Evolutionary conservation across 2,329 filamentous ascomycete genomes (phyloP).

Genomic region (Xylaria sp.): DNA sequence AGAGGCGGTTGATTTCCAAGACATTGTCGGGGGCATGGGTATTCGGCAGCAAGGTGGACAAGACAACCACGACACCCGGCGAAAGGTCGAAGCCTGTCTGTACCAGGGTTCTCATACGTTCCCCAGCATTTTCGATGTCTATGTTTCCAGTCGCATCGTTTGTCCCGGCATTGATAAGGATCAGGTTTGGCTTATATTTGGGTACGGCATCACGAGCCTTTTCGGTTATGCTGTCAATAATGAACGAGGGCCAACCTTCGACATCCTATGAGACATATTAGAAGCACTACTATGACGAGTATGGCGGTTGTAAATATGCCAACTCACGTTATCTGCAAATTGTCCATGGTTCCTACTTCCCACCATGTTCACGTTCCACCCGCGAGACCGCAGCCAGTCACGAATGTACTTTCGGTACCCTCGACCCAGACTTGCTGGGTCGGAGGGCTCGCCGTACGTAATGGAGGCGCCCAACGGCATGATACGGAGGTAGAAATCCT

Average conservation of each 20-base stretch:
- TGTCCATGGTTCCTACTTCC: slow-evolving; percentile 10
- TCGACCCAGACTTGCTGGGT: background rate
- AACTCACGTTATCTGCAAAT: slow-evolving; percentile 10
- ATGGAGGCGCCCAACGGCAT: background rate
- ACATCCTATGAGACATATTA: slow-evolving; percentile 8
- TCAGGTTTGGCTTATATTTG: slow-evolving; percentile 14
- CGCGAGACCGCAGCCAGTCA: slow-evolving; percentile 1
- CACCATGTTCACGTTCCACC: slow-evolving; percentile 29
- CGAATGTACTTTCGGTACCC: slow-evolving; percentile 10
- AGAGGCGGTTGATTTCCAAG: background rate
- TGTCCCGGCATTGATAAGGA: slow-evolving; percentile 20
- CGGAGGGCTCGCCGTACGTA: background rate
- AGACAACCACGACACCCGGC: background rate
- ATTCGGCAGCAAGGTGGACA: slow-evolving; percentile 1
- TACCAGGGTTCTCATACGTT: slow-evolving; percentile 2
- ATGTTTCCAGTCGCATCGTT: slow-evolving; percentile 7
- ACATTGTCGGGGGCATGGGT: background rate
- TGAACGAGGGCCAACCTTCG: background rate
- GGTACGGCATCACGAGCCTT: background rate
- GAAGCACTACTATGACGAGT: background rate
- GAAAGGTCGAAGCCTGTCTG: slow-evolving; percentile 2
- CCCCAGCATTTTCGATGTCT: slow-evolving; percentile 3
- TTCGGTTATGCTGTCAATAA: background rate
- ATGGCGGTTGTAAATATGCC: background rate
- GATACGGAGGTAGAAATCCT: background rate